Evolutionary conservation across 768 basidiomycete species (phyloP).

Genomic region (Lactarius pseudohatsudake): DNA sequence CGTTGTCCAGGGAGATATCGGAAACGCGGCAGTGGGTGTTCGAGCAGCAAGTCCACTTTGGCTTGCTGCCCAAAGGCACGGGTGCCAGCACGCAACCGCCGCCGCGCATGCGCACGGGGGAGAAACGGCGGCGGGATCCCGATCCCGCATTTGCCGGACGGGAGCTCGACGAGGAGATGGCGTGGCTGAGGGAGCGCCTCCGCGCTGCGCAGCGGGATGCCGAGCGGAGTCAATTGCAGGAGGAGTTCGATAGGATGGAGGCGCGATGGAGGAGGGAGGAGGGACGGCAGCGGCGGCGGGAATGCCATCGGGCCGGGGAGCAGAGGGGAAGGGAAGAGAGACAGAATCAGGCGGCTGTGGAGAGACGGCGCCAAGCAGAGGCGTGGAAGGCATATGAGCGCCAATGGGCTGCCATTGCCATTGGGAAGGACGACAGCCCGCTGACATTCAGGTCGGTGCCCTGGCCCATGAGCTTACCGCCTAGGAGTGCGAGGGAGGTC

Average conservation of each 20-base stretch:
- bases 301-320: conserved; percentile 42
- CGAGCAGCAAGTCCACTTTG: conserved; percentile 47
- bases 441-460: conserved; percentile 65
- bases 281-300: conserved; percentile 43
- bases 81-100: background rate
- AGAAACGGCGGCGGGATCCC: conserved; percentile 10
- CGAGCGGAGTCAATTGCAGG: conserved; percentile 48
- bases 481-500: conserved; percentile 50
- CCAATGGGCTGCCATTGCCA: conserved; percentile 55
- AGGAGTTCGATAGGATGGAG: conserved; percentile 57
- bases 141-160: conserved; percentile 3
- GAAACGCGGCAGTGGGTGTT: conserved; percentile 67
- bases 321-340: conserved; percentile 40
- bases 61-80: conserved; percentile 7
- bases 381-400: conserved; percentile 67
- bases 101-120: background rate
- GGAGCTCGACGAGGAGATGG: conserved; percentile 17
- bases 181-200: conserved; percentile 18
- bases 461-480: conserved; percentile 59
- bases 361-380: conserved; percentile 47
- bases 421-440: conserved; percentile 40
- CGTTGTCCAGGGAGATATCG: conserved; percentile 44
- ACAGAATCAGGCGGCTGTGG: conserved; percentile 35
- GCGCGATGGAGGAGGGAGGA: conserved; percentile 44
- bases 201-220: conserved; percentile 28